Evolutionary conservation across 2,329 filamentous ascomycete genomes (phyloP).

Genomic region (Colletotrichum sp.): DNA sequence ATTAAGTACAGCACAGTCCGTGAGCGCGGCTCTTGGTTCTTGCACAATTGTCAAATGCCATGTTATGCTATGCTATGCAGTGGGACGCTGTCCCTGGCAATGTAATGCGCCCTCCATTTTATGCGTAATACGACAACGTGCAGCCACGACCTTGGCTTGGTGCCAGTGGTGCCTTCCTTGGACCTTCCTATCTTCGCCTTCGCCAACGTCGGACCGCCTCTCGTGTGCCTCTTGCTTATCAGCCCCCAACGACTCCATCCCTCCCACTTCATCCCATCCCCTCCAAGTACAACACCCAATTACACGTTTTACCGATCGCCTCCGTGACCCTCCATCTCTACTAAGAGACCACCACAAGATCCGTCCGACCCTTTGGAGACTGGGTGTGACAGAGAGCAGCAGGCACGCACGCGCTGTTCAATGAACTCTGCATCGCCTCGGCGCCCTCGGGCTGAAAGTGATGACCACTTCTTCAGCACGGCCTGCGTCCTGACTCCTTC

Average conservation of each 20-base stretch:
- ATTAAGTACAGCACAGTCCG: background rate
- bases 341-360: background rate
- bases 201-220: background rate
- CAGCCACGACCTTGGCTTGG: background rate
- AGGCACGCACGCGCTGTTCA: background rate
- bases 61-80: background rate
- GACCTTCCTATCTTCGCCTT: background rate
- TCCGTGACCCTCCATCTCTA: conserved; percentile 5
- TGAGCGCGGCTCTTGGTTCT: background rate
- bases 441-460: background rate
- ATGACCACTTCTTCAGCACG: background rate
- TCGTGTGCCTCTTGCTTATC: conserved; percentile 9
- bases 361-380: background rate
- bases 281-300: background rate
- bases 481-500: background rate
- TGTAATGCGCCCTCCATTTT: background rate
- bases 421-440: background rate
- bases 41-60: background rate
- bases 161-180: background rate
- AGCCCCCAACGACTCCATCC: conserved; percentile 1
- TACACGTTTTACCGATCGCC: background rate
- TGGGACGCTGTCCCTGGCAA: background rate
- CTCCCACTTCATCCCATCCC: conserved; percentile 8
- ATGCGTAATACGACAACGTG: conserved; percentile 1
- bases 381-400: background rate